Conservation (phyloP, 768 basidiomycete genomes). For the Rhodotorula diobovata region DNA sequence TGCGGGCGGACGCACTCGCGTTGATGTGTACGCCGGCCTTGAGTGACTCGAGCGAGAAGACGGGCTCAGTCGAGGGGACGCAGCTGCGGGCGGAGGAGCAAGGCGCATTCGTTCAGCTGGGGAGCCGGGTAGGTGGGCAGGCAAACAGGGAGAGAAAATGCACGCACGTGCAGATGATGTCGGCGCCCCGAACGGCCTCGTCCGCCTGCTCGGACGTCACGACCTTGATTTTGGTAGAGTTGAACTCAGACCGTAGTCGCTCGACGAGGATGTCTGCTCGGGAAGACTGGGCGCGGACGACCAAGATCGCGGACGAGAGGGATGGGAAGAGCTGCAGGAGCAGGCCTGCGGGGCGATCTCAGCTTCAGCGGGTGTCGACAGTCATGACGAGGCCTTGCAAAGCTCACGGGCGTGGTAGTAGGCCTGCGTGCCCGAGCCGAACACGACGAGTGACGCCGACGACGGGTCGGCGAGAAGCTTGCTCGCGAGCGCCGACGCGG, state of each 20-base stretch:
- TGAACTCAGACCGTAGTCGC: conserved; percentile 3
- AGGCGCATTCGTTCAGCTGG: no score
- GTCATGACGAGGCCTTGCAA: not conserved
- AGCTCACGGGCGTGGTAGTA: conserved; percentile 31
- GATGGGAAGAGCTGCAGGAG: conserved; percentile 38
- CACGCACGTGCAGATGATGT: conserved; percentile 44
- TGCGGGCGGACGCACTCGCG: conserved; percentile 26
- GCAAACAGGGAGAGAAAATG: not conserved
- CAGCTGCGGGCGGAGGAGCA: conserved; percentile 14
- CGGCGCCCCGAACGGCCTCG: conserved; percentile 30
- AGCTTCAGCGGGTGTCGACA: not conserved
- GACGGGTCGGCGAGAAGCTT: conserved; percentile 11
- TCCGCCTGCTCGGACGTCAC: not conserved
- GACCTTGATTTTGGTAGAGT: conserved; percentile 6
- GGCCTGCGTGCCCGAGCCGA: conserved; percentile 37
- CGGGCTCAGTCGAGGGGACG: conserved; percentile 40
- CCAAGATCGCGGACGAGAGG: conserved; percentile 10
- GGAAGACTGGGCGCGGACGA: conserved; percentile 7
- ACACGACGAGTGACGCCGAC: conserved; percentile 20
- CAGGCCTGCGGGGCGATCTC: conserved; percentile 14
- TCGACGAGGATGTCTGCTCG: conserved; percentile 19
- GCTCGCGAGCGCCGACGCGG: conserved; percentile 31
- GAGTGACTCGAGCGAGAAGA: conserved; percentile 31
- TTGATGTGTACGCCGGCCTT: conserved; percentile 38
- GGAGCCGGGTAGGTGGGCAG: not conserved